Conservation (phyloP, 768 basidiomycete genomes). For the Chlorophyllum brunneum region DNA sequence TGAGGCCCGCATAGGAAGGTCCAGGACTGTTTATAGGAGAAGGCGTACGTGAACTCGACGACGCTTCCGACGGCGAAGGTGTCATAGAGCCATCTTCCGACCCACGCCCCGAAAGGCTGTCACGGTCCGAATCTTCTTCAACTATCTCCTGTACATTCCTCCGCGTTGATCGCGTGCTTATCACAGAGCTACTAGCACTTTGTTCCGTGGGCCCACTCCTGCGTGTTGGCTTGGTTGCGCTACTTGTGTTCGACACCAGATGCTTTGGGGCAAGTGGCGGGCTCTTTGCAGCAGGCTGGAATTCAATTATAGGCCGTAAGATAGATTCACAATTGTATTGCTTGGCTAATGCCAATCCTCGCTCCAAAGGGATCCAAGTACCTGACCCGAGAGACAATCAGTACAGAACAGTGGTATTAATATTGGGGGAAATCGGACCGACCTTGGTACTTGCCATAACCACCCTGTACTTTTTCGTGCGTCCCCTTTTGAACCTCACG, state of each 20-base stretch:
- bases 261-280: slow-evolving; percentile 97
- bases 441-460: slow-evolving; percentile 99
- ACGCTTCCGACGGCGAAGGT: slow-evolving; percentile 81
- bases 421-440: slow-evolving; percentile 21
- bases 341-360: slow-evolving; percentile 79
- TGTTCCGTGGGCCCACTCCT: slow-evolving; percentile 38
- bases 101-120: slow-evolving; percentile 60
- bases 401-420: slow-evolving; percentile 17
- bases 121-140: slow-evolving; percentile 60
- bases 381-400: slow-evolving; percentile 43
- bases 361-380: slow-evolving; percentile 96
- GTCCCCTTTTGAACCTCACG: slow-evolving; percentile 98
- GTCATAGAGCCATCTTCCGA: slow-evolving; percentile 91
- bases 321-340: slow-evolving; percentile 90
- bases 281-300: slow-evolving; percentile 83
- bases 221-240: slow-evolving; percentile 37
- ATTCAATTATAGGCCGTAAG: slow-evolving; percentile 92
- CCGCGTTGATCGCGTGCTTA: slow-evolving; percentile 61
- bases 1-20: slow-evolving; percentile 41
- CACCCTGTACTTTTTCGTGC: slow-evolving; percentile 99
- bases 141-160: slow-evolving; percentile 42
- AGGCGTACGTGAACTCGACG: slow-evolving; percentile 90
- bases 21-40: slow-evolving; percentile 72
- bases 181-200: slow-evolving; percentile 26
- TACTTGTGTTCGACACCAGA: slow-evolving; percentile 67